phyloP scores from a whole-genome alignment of 306 rosid genomes.

The Canavalia gladiata region DNA sequence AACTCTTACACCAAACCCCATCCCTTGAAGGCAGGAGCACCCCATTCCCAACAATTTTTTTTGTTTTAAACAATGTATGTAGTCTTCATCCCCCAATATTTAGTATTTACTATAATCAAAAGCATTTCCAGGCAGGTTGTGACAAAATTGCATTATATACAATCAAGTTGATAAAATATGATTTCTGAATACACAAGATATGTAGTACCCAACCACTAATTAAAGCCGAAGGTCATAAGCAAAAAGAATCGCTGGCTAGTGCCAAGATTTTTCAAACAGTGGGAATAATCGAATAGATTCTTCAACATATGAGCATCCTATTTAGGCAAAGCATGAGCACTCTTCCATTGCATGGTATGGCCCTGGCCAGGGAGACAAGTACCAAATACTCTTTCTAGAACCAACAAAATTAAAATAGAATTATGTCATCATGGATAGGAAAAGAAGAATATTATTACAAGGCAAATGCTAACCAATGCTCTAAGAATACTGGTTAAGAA shows the following conservation, averaged over 20 bases:
- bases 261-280: constrained; percentile 18
- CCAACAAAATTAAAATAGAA: constrained; percentile 28
- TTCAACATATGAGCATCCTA: constrained; percentile 25
- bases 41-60: neutral
- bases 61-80: neutral
- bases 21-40: constrained; percentile 4
- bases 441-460: constrained; percentile 14
- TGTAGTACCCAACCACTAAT: neutral
- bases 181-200: constrained; percentile 28
- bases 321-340: constrained; percentile 1
- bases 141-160: constrained; percentile 14
- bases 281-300: constrained; percentile 21
- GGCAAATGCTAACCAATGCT: too few species aligned
- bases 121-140: constrained; percentile 31
- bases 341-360: constrained; percentile 23
- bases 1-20: neutral
- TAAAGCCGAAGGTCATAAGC: constrained; percentile 10
- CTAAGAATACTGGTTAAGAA: too few species aligned
- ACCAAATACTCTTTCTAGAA: constrained; percentile 35
- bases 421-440: neutral
- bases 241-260: constrained; percentile 6
- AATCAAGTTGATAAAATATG: constrained; percentile 16
- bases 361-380: neutral
- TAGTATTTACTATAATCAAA: constrained; percentile 32
- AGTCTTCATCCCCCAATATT: neutral